Evolutionary conservation across 495 filamentous ascomycete genomes (phyloP).

Genomic region (Talaromyces liani): DNA sequence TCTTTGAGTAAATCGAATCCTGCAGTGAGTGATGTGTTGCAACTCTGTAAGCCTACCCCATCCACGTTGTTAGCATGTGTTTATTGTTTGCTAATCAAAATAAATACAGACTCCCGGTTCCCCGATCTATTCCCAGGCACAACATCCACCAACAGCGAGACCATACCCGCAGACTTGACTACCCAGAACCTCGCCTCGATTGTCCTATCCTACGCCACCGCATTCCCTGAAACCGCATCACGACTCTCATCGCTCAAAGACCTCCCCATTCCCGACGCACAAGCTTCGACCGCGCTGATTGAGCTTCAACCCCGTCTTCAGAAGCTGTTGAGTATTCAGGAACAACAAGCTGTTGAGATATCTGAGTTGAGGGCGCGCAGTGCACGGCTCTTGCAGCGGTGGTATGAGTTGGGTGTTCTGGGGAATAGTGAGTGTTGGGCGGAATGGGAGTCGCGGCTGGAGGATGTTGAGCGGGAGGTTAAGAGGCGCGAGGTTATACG

Average conservation of each 20-base stretch:
- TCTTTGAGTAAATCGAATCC: conserved; percentile 38
- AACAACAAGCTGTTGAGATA: conserved; percentile 63
- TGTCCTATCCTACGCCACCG: conserved; percentile 64
- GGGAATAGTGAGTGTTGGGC: conserved; percentile 64
- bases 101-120: conserved; percentile 42
- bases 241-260: conserved; percentile 73
- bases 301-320: conserved; percentile 64
- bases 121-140: conserved; percentile 45
- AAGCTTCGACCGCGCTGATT: conserved; percentile 58
- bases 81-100: not conserved
- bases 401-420: conserved; percentile 71
- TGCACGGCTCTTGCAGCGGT: conserved; percentile 63
- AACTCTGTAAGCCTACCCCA: conserved; percentile 30
- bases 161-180: conserved; percentile 35
- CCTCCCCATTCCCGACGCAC: conserved; percentile 64
- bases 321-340: conserved; percentile 55
- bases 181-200: conserved; percentile 50
- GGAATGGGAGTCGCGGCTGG: conserved; percentile 63
- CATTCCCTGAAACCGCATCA: conserved; percentile 70
- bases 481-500: conserved; percentile 47
- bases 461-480: conserved; percentile 58
- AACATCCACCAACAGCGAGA: conserved; percentile 12
- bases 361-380: conserved; percentile 65
- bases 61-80: not conserved
- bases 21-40: conserved; percentile 44